These are phyloP conservation scores for Fagopyrum esculentum DNA, from an alignment of 148 eudicot species.

Conservation along the genomic window DNA sequence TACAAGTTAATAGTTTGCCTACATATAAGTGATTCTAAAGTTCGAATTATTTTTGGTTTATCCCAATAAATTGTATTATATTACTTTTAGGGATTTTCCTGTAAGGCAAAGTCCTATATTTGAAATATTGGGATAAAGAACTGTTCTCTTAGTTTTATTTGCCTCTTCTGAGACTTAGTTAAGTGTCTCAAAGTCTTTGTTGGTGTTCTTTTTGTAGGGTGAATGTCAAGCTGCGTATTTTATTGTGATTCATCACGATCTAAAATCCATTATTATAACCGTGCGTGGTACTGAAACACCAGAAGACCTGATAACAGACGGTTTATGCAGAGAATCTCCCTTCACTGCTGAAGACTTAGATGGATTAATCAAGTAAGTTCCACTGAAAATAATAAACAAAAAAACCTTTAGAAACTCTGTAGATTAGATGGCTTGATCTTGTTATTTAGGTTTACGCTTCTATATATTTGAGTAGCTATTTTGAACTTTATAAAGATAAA, in stretches of 20 bases:
- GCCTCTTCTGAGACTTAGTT: neutral
- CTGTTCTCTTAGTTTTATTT: too few species aligned
- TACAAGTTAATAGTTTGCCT: too few species aligned
- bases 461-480: neutral
- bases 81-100: too few species aligned
- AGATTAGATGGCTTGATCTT: neutral
- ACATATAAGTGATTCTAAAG: too few species aligned
- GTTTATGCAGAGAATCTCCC: constrained; percentile 61
- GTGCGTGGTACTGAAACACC: constrained; percentile 80
- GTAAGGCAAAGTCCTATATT: too few species aligned
- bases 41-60: too few species aligned
- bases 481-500: neutral
- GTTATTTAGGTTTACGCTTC: neutral
- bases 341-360: constrained; percentile 54
- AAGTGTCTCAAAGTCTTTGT: neutral
- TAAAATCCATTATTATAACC: constrained; percentile 51
- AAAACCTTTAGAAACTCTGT: neutral
- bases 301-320: constrained; percentile 79
- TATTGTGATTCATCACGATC: constrained; percentile 49
- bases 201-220: constrained; percentile 28
- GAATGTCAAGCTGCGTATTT: constrained; percentile 75
- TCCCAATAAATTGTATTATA: too few species aligned
- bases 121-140: too few species aligned
- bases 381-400: neutral
- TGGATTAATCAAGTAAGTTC: constrained; percentile 55